A percentile compares a stretch with the other conserved stretches of the same genome.
These are phyloP conservation scores for Infundibulicybe gibba DNA, from an alignment of 768 basidiomycete species.

Conservation along the genomic window DNA sequence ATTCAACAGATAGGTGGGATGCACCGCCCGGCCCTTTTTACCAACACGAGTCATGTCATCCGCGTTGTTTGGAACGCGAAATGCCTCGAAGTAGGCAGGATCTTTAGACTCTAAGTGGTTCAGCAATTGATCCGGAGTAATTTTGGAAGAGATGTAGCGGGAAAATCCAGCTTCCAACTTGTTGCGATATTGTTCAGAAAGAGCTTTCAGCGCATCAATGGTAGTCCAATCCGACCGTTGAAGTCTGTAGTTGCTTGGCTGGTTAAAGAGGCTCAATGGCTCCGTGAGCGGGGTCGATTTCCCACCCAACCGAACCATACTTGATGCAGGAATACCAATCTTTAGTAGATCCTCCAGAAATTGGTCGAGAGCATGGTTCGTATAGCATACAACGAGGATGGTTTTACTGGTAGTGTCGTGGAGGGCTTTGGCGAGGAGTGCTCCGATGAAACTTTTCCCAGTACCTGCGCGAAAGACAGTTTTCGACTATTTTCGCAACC, in stretches of 20 bases:
- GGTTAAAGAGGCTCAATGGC: slow-evolving; percentile 38
- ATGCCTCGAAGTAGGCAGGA: slow-evolving; percentile 38
- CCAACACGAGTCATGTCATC: slow-evolving; percentile 48
- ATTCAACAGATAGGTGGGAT: slow-evolving; percentile 36
- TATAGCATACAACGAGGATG: slow-evolving; percentile 71
- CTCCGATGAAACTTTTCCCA: slow-evolving; percentile 73
- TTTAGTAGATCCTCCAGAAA: slow-evolving; percentile 60
- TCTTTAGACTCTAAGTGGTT: slow-evolving; percentile 51
- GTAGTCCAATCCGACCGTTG: slow-evolving; percentile 32
- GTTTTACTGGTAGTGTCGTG: slow-evolving; percentile 41
- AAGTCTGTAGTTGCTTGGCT: slow-evolving; percentile 20
- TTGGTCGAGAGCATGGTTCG: slow-evolving; percentile 73
- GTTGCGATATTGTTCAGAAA: slow-evolving; percentile 6
- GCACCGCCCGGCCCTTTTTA: slow-evolving; percentile 28
- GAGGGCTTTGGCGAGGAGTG: slow-evolving; percentile 57
- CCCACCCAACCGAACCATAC: slow-evolving; percentile 57
- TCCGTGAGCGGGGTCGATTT: slow-evolving; percentile 49
- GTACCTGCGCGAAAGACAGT: slow-evolving; percentile 41
- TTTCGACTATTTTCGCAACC: not conserved
- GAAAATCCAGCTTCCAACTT: slow-evolving; percentile 25
- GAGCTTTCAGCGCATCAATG: slow-evolving; percentile 34
- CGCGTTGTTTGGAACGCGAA: slow-evolving; percentile 32
- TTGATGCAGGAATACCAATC: slow-evolving; percentile 48
- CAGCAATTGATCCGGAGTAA: slow-evolving; percentile 28
- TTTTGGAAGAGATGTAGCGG: slow-evolving; percentile 5